These are phyloP conservation scores for Solanum virginianum DNA, from an alignment of 257 asterid genomes.

Conservation along the genomic window DNA sequence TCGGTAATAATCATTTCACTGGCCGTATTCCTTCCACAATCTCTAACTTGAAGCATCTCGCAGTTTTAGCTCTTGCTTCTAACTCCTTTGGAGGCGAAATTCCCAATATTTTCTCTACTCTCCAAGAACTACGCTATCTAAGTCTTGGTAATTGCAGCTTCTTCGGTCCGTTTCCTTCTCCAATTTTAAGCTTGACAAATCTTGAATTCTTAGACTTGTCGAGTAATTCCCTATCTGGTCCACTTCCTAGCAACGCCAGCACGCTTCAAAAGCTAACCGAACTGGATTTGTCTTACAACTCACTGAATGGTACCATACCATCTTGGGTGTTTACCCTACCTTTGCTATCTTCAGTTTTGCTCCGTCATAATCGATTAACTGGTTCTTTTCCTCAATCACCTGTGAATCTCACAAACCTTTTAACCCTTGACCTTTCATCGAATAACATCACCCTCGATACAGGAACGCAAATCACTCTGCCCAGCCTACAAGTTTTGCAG, in stretches of 20 bases:
- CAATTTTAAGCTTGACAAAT: not conserved
- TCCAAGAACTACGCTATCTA: not conserved
- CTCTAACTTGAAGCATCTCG: not conserved
- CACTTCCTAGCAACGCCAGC: not conserved
- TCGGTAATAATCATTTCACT: not conserved
- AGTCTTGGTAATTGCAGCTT: not conserved
- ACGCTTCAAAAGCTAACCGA: not conserved
- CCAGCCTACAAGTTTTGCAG: fast-evolving
- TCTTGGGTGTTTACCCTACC: not conserved
- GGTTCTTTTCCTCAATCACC: not conserved
- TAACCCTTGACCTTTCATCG: not conserved
- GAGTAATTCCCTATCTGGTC: not conserved
- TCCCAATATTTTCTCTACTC: not conserved
- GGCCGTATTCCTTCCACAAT: not conserved
- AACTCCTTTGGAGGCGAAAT: not conserved
- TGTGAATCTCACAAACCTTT: not conserved
- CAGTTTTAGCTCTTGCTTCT: not conserved
- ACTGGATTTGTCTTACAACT: not conserved
- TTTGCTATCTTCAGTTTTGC: no score
- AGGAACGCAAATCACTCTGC: not conserved
- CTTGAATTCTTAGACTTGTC: not conserved
- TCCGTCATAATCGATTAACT: not conserved
- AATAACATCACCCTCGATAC: not conserved
- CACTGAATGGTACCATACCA: not conserved
- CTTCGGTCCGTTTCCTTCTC: not conserved